A percentile compares a stretch with the other conserved stretches of the same genome.
These are phyloP conservation scores for Colletotrichum agaves DNA, from an alignment of 2,329 filamentous ascomycete species.

Conservation along the genomic window DNA sequence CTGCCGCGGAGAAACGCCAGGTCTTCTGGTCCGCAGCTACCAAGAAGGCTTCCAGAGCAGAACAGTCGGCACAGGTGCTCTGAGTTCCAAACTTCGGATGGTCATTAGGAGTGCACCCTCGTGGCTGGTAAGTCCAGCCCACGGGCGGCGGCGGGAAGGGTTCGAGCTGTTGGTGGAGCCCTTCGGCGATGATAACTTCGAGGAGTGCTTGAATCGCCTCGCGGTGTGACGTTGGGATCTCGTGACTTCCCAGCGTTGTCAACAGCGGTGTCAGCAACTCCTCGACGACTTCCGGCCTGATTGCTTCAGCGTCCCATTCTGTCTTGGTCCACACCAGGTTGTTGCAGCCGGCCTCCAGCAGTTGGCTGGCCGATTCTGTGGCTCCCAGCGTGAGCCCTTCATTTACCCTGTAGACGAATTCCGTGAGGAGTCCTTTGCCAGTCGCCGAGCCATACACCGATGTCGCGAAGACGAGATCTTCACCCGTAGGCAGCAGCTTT, in stretches of 20 bases:
- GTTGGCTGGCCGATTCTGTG: background rate
- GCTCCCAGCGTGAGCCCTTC: background rate
- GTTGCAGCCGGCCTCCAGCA: conserved; percentile 4
- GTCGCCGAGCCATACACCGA: background rate
- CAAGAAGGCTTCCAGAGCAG: background rate
- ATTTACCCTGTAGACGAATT: background rate
- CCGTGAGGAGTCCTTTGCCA: background rate
- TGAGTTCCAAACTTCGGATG: no score
- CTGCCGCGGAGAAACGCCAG: background rate
- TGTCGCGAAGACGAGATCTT: background rate
- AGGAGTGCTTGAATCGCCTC: background rate
- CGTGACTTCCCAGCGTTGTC: background rate
- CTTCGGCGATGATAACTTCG: background rate
- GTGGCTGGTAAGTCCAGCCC: background rate
- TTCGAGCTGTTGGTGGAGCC: background rate
- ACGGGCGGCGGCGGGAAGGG: background rate
- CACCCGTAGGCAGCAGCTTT: background rate
- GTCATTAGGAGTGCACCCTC: background rate
- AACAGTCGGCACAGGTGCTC: background rate
- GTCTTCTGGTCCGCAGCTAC: background rate
- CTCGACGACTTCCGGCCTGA: background rate
- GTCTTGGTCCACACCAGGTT: background rate
- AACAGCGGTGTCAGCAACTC: background rate
- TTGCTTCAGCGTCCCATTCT: background rate
- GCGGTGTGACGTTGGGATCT: background rate